Evolutionary conservation across 1,284 basidiomycete genomes (phyloP).

Genomic region (Tylopilus orsonianus): DNA sequence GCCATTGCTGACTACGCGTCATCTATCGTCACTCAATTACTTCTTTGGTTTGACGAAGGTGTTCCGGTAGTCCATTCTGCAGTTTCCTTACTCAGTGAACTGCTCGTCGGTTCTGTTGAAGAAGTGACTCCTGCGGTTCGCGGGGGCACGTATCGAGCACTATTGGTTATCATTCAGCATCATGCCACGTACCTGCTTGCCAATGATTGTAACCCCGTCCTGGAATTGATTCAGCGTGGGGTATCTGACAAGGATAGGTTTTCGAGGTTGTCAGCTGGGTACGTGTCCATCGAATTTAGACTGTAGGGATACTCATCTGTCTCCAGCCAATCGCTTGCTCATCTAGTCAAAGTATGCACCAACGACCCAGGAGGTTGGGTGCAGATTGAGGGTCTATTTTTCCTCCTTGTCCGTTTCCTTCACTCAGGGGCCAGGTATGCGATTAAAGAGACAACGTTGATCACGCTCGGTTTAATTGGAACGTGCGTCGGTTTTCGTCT

Average conservation of each 20-base stretch:
- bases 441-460: conserved; percentile 59
- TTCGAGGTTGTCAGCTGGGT: conserved; percentile 70
- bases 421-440: conserved; percentile 40
- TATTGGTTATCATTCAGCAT: conserved; percentile 50
- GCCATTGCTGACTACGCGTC: conserved; percentile 27
- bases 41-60: conserved; percentile 8
- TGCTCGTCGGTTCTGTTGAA: conserved; percentile 48
- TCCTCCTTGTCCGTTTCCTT: conserved; percentile 48
- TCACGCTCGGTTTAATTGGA: conserved; percentile 61
- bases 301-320: conserved; percentile 14
- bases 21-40: conserved; percentile 16
- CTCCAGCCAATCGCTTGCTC: conserved; percentile 48
- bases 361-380: conserved; percentile 29
- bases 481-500: conserved; percentile 44
- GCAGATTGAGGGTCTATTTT: conserved; percentile 45
- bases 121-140: conserved; percentile 49
- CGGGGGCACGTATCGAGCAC: conserved; percentile 43
- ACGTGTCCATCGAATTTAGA: conserved; percentile 23
- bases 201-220: conserved; percentile 23
- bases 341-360: conserved; percentile 45
- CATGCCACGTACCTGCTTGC: conserved; percentile 42
- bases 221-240: conserved; percentile 45
- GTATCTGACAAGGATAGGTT: conserved; percentile 55
- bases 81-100: conserved; percentile 24
- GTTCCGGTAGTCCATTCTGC: conserved; percentile 28